Evolutionary conservation across 2,329 filamentous ascomycete genomes (phyloP).

Genomic region (Aspergillus sp.): DNA sequence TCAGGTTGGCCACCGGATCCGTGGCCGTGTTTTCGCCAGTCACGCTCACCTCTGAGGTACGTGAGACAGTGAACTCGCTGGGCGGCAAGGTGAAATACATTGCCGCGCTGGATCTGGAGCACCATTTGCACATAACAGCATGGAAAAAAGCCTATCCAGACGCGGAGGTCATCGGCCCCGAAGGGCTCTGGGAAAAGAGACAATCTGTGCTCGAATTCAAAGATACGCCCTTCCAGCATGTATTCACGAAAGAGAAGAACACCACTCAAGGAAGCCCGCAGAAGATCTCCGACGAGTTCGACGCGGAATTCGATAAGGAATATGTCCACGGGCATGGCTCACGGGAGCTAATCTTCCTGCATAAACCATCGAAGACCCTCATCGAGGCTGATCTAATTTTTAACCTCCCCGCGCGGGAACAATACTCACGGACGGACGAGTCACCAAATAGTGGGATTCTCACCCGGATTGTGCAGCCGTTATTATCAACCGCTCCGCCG

Average conservation of each 20-base stretch:
- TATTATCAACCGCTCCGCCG: conserved; percentile 51
- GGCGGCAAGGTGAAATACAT: conserved; percentile 73
- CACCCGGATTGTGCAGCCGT: conserved; percentile 47
- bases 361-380: conserved; percentile 68
- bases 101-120: conserved; percentile 78
- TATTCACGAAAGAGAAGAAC: conserved; percentile 53
- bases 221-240: conserved; percentile 55
- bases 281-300: conserved; percentile 67
- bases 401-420: conserved; percentile 80
- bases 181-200: conserved; percentile 77
- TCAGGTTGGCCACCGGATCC: conserved; percentile 66
- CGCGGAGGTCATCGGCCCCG: conserved; percentile 72
- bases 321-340: conserved; percentile 73
- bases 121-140: conserved; percentile 84
- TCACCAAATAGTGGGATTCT: conserved; percentile 50
- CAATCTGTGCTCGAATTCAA: conserved; percentile 49
- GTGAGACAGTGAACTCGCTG: conserved; percentile 51
- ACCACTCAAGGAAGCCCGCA: conserved; percentile 33
- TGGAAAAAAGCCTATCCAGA: conserved; percentile 74
- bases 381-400: conserved; percentile 89
- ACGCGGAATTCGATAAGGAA: conserved; percentile 76
- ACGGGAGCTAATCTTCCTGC: conserved; percentile 79
- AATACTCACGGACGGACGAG: conserved; percentile 57
- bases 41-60: conserved; percentile 68
- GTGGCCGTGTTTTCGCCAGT: conserved; percentile 90